These are phyloP conservation scores for Komagataella mondaviorum DNA, from an alignment of 805 yeast species.

Conservation along the genomic window DNA sequence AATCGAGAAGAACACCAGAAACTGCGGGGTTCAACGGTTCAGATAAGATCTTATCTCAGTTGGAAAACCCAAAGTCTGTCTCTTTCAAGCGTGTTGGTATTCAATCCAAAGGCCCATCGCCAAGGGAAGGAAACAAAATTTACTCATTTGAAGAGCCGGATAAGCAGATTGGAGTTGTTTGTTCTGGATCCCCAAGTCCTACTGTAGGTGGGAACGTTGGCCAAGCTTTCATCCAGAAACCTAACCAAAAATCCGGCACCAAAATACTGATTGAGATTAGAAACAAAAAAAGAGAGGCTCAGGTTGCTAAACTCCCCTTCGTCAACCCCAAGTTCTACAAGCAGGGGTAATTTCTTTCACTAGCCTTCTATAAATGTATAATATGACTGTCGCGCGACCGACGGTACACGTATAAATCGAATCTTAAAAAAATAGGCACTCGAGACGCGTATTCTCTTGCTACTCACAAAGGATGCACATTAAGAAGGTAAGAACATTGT, in stretches of 20 bases:
- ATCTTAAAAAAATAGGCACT: not conserved
- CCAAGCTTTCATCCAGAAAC: constrained; percentile 75
- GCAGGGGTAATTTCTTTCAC: constrained; percentile 3
- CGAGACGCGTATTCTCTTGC: not conserved
- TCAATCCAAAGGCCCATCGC: constrained; percentile 76
- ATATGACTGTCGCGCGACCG: not conserved
- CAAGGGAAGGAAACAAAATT: constrained; percentile 67
- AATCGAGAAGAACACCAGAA: constrained; percentile 47
- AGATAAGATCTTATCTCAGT: constrained; percentile 51
- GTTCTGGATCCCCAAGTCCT: constrained; percentile 54
- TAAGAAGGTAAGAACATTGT: constrained; percentile 14
- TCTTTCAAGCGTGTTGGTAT: constrained; percentile 64
- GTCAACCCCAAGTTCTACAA: constrained; percentile 63
- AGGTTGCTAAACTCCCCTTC: constrained; percentile 75
- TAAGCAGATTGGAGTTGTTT: constrained; percentile 34
- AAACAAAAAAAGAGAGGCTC: constrained; percentile 69
- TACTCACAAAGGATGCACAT: constrained; percentile 10
- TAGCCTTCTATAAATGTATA: not conserved
- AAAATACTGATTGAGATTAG: constrained; percentile 64
- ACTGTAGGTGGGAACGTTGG: constrained; percentile 70
- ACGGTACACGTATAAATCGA: not conserved
- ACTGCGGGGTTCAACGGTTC: constrained; percentile 62
- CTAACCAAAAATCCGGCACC: constrained; percentile 61
- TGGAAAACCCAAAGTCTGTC: constrained; percentile 46
- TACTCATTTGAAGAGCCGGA: constrained; percentile 37